A percentile compares a stretch with the other conserved stretches of the same genome.
Evolutionary conservation across 2,329 filamentous ascomycete species (phyloP).

Genomic region (Stagonosporopsis tanaceti): DNA sequence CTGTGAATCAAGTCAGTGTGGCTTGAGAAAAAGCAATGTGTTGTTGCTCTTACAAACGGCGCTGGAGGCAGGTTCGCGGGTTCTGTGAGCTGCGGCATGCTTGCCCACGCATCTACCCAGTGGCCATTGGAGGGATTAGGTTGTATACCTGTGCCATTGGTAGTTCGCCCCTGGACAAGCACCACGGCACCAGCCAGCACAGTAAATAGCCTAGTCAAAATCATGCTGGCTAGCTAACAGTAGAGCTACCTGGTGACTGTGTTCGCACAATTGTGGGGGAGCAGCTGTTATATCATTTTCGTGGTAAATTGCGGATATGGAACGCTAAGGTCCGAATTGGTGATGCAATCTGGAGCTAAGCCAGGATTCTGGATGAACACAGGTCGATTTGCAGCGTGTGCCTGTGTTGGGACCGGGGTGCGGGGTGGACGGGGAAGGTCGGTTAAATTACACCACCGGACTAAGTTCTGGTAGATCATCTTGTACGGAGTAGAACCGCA

Average conservation of each 20-base stretch:
- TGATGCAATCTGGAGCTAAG: constrained; percentile 26
- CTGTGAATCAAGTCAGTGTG: constrained; percentile 41
- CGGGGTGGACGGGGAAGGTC: constrained; percentile 38
- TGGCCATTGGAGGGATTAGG: constrained; percentile 49
- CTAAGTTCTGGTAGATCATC: constrained; percentile 19
- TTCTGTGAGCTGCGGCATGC: constrained; percentile 72
- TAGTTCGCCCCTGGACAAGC: background rate
- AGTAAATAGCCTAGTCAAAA: constrained; percentile 7
- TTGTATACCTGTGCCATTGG: background rate
- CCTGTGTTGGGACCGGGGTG: constrained; percentile 30
- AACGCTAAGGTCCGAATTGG: background rate
- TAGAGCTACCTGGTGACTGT: background rate
- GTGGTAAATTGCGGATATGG: constrained; percentile 7
- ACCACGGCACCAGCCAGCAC: constrained; percentile 6
- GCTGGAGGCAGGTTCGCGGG: constrained; percentile 66
- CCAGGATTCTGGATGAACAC: constrained; percentile 20
- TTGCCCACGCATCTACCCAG: constrained; percentile 71
- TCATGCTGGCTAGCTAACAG: background rate
- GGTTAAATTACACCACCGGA: constrained; percentile 42
- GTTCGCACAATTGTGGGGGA: background rate
- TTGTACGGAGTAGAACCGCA: constrained; percentile 4
- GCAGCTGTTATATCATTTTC: constrained; percentile 2
- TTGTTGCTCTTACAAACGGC: constrained; percentile 56
- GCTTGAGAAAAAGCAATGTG: too few species aligned
- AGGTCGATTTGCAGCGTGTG: constrained; percentile 16